phyloP scores from a whole-genome alignment of 164 flowering plant species.

The Vitis rupestris region DNA sequence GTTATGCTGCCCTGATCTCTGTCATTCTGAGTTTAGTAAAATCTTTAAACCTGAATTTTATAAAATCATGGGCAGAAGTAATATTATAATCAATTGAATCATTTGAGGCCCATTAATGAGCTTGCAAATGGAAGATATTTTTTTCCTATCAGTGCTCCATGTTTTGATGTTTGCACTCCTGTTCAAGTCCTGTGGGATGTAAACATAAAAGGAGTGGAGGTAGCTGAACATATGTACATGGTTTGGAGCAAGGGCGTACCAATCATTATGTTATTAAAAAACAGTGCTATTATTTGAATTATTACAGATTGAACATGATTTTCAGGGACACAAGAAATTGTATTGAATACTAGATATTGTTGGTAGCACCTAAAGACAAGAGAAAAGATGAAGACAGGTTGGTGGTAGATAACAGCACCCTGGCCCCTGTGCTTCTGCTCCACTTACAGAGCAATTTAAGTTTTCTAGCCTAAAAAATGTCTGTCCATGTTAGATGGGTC shows the following conservation, averaged over 20 bases:
- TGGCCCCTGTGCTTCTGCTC: constrained; percentile 10
- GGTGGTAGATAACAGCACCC: constrained; percentile 8
- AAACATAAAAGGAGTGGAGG: too few species aligned
- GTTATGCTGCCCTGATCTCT: background rate
- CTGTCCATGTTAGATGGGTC: constrained; percentile 13
- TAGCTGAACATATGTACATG: too few species aligned
- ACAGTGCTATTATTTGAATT: too few species aligned
- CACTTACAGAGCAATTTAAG: background rate
- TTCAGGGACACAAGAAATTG: too few species aligned
- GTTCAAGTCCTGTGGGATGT: too few species aligned
- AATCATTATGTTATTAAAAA: too few species aligned
- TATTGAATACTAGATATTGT: background rate
- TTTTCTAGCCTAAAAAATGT: background rate
- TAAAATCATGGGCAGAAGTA: constrained; percentile 5
- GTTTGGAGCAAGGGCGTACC: too few species aligned
- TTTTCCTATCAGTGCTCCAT: background rate
- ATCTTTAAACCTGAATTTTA: background rate
- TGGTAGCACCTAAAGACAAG: background rate
- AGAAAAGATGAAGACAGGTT: background rate
- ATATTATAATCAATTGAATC: background rate
- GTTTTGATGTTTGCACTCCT: background rate
- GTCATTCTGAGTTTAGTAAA: background rate
- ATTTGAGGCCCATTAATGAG: background rate
- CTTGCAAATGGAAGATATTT: background rate
- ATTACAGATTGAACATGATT: too few species aligned